Evolutionary conservation across 192 early-diverging fungal species (phyloP).

Genomic region (Rhizophagus sp.): DNA sequence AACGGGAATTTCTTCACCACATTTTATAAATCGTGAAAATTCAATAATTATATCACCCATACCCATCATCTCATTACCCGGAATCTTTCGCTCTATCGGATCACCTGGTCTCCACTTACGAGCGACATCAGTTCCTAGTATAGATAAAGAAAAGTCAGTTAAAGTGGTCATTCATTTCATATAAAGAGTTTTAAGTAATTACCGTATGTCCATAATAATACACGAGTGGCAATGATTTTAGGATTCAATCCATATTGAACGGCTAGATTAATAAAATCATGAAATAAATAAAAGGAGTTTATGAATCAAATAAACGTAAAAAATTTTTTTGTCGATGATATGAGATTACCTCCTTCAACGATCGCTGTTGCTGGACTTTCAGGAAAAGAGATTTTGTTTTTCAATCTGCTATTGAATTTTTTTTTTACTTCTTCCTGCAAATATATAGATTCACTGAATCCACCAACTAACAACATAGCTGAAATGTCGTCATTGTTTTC

Average conservation of each 20-base stretch:
- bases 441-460: conserved; percentile 59
- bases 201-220: conserved; percentile 14
- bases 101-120: background rate
- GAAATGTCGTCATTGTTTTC: conserved; percentile 39
- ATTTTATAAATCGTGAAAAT: background rate
- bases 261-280: conserved; percentile 22
- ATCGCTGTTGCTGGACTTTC: conserved; percentile 50
- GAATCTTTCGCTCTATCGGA: background rate
- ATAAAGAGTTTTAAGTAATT: too few species aligned
- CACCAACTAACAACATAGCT: conserved; percentile 60
- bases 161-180: too few species aligned
- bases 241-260: conserved; percentile 51
- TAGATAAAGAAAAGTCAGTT: too few species aligned
- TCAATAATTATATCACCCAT: background rate
- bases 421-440: conserved; percentile 48
- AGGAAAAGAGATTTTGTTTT: conserved; percentile 53
- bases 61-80: background rate
- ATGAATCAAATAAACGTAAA: too few species aligned
- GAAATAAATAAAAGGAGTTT: too few species aligned
- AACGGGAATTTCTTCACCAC: background rate
- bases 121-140: background rate
- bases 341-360: conserved; percentile 49
- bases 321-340: too few species aligned
- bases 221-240: conserved; percentile 25
- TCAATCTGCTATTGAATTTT: conserved; percentile 43